Evolutionary conservation across 2,329 filamentous ascomycete species (phyloP), one percentile per base, ranked within the genome.

Genomic region (Penicillium olsonii): DNA sequence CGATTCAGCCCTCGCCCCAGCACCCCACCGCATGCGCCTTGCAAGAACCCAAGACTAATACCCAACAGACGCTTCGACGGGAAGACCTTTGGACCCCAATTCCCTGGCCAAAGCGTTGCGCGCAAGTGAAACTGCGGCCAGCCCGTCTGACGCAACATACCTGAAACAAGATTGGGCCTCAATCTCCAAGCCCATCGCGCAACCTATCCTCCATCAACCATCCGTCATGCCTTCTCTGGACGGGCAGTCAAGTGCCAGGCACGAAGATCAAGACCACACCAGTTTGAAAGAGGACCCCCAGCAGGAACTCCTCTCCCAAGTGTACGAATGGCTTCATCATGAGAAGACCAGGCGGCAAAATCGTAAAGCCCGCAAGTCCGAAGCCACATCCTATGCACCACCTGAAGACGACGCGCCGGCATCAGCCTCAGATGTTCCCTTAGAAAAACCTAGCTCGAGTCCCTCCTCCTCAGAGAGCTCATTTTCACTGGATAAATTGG

Each of bases 251-350:
- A 63, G 57, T 48, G 46, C 50, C 34, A 61, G 56, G 35, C 53
- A 68, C 40, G 42, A 65, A n/a, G 66, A 65, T 6, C 60, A 60
- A 18, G 66, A 66, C 10, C 54, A 60, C 19, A 47, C 40, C n/a
- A 66, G 58, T 37, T 44, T 55, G 15, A 55, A 69, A 4, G 66
- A 68, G n/a, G 67, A 69, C 42, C 41, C 60, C 18, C 69, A 71
- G 33, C 55, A 65, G 40, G 60, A 55, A 37, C 64, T 95, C 7
- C 72, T 94, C 22, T 79, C 84, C 17, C 89, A 95, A 65, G 84
- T 96, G 12, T 80, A 83, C 20, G 84, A 89, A 57, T 97, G 92
- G 92, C 75, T 96, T 33, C 84, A 92, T 60, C 82, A 86, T 42
- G 91, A 96, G 71, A 87, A 86, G 64, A 73, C 78, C 26, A 88